phyloP scores from a whole-genome alignment of 2,329 filamentous ascomycete species.

The Neurospora sp. region DNA sequence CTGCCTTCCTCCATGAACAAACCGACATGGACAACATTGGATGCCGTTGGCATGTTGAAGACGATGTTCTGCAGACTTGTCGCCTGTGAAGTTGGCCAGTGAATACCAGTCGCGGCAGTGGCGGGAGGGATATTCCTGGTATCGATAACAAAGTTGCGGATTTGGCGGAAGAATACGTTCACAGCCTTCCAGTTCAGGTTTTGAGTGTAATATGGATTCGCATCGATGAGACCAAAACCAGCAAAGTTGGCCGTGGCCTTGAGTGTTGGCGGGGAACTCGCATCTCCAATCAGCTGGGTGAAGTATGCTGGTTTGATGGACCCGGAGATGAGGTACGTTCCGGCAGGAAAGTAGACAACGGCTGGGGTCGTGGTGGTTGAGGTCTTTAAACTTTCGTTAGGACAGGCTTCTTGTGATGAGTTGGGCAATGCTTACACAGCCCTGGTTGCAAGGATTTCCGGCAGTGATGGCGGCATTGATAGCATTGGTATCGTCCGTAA shows the following conservation, averaged over 20 bases:
- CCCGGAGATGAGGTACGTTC: constrained; percentile 59
- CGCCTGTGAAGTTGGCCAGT: constrained; percentile 61
- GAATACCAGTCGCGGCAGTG: constrained; percentile 44
- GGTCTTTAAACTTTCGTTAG: constrained; percentile 17
- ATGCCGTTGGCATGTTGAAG: constrained; percentile 39
- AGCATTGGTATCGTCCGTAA: constrained; percentile 35
- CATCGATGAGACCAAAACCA: constrained; percentile 38
- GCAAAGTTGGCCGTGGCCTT: constrained; percentile 42
- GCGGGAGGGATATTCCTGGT: constrained; percentile 41
- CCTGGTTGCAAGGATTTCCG: constrained; percentile 30
- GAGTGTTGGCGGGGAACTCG: constrained; percentile 44
- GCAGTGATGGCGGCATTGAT: constrained; percentile 34
- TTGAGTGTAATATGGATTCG: constrained; percentile 33
- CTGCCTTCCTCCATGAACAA: constrained; percentile 43
- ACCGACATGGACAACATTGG: constrained; percentile 44
- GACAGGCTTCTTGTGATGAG: too few species aligned
- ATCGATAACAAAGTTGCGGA: constrained; percentile 50
- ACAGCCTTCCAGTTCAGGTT: constrained; percentile 41
- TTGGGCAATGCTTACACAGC: constrained; percentile 23
- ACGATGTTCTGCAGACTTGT: constrained; percentile 48
- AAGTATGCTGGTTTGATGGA: constrained; percentile 71
- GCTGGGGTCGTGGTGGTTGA: constrained; percentile 31
- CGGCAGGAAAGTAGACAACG: constrained; percentile 33
- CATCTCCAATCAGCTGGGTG: constrained; percentile 67
- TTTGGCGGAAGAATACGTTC: constrained; percentile 50